These are phyloP conservation scores for Penicillium egyptiacum DNA, from an alignment of 495 filamentous ascomycete species.

Conservation along the genomic window DNA sequence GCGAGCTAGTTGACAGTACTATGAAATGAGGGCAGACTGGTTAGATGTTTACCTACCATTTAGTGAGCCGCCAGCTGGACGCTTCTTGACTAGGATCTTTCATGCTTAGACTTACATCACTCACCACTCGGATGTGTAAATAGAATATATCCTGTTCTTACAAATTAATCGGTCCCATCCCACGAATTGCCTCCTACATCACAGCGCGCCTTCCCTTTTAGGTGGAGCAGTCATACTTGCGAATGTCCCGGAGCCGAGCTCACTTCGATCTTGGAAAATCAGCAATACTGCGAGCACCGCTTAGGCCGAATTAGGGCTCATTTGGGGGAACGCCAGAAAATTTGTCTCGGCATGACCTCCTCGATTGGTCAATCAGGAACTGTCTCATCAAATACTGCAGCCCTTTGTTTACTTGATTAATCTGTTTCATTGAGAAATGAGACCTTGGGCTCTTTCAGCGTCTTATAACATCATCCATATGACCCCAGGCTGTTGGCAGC, in stretches of 20 bases:
- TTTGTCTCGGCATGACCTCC: constrained; percentile 3
- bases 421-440: not conserved
- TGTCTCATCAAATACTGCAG: constrained; percentile 7
- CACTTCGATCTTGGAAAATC: too few species aligned
- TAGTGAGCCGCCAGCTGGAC: not conserved
- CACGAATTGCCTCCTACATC: not conserved
- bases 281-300: constrained; percentile 12
- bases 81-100: not conserved
- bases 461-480: not conserved
- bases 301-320: not conserved
- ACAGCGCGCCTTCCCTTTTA: not conserved
- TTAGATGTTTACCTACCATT: not conserved
- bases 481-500: not conserved
- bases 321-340: not conserved
- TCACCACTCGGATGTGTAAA: constrained; percentile 5
- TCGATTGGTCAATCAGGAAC: constrained; percentile 9
- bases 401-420: constrained; percentile 2
- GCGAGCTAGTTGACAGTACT: constrained; percentile 84
- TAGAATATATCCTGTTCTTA: constrained; percentile 2
- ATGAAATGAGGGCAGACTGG: constrained; percentile 54
- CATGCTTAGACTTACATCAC: not conserved
- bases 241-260: too few species aligned
- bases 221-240: not conserved
- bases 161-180: not conserved
- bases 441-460: not conserved